A percentile compares a stretch with the other conserved stretches of the same genome.
Conservation (phyloP, 192 early-diverging fungal species). For the Backusella parvicylindrica region DNA sequence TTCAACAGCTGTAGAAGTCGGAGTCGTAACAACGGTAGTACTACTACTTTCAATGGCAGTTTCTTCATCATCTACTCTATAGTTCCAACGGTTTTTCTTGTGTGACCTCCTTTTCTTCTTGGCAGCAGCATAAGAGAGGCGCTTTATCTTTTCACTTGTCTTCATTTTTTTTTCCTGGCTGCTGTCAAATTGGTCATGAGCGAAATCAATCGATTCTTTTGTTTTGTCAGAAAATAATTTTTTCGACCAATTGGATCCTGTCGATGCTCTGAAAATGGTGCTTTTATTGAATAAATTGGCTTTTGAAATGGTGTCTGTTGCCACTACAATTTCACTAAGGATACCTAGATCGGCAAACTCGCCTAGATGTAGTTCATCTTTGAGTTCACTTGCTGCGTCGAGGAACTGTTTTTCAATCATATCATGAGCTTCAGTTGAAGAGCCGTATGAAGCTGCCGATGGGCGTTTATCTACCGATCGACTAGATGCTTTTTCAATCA, state of each 20-base stretch:
- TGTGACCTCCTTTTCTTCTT: neutral
- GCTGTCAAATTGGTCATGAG: neutral
- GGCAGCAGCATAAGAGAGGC: neutral
- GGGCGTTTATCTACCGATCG: neutral
- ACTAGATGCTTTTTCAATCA: neutral
- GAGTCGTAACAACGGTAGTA: neutral
- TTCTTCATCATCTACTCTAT: constrained; percentile 6
- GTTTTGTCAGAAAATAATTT: neutral
- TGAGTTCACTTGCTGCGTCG: neutral
- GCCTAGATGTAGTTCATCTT: constrained; percentile 1
- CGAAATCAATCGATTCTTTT: neutral
- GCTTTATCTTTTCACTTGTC: neutral
- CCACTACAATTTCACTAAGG: constrained; percentile 13
- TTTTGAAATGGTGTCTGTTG: constrained; percentile 19
- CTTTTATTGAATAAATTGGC: constrained; percentile 5
- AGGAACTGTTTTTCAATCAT: constrained; percentile 15
- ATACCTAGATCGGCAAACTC: constrained; percentile 6
- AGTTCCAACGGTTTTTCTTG: neutral
- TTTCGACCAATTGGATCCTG: neutral
- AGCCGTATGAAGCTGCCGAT: neutral
- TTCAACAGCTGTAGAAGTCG: neutral
- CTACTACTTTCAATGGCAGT: neutral
- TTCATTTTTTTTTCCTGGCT: neutral
- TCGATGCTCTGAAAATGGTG: neutral
- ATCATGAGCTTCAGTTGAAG: constrained; percentile 10